Evolutionary conservation across 129 eudicot genomes (phyloP).

Genomic region (Chrysanthemum seticuspe): DNA sequence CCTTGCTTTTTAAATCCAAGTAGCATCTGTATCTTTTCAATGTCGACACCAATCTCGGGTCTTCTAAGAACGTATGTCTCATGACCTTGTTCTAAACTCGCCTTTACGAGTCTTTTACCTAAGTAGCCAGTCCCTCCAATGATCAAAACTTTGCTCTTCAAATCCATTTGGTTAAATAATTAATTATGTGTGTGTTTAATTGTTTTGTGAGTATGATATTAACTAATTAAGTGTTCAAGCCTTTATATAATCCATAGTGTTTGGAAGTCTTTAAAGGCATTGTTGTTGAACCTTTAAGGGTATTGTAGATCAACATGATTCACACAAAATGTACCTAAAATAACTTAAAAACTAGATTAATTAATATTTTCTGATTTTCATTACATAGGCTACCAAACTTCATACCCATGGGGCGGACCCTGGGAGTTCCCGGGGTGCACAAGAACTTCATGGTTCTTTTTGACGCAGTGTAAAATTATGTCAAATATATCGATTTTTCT

Average conservation of each 20-base stretch:
- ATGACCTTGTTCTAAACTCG: slow-evolving; percentile 53
- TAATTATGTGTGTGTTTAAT: background rate
- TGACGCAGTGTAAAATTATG: too few relatives aligned
- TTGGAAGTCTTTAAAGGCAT: slow-evolving; percentile 22
- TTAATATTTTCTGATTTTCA: too few relatives aligned
- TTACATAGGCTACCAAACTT: too few relatives aligned
- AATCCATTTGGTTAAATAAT: slow-evolving; percentile 12
- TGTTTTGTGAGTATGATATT: background rate
- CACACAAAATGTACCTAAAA: background rate
- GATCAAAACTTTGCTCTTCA: slow-evolving; percentile 49
- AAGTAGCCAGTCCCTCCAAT: slow-evolving; percentile 61
- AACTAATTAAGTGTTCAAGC: background rate
- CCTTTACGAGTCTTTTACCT: slow-evolving; percentile 56
- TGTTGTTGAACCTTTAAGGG: slow-evolving; percentile 34
- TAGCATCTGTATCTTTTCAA: slow-evolving; percentile 63
- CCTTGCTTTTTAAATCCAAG: slow-evolving; percentile 68
- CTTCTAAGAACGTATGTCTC: slow-evolving; percentile 47
- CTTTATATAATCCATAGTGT: slow-evolving; percentile 2
- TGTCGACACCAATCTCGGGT: slow-evolving; percentile 52
- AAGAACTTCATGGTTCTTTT: too few relatives aligned
- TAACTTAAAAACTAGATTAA: background rate
- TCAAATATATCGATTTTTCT: too few relatives aligned
- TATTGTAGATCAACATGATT: slow-evolving; percentile 6
- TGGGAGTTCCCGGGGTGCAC: too few relatives aligned
- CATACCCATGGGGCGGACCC: too few relatives aligned